Conservation (phyloP, 192 early-diverging fungal species). For the Backusella psychrophila region DNA sequence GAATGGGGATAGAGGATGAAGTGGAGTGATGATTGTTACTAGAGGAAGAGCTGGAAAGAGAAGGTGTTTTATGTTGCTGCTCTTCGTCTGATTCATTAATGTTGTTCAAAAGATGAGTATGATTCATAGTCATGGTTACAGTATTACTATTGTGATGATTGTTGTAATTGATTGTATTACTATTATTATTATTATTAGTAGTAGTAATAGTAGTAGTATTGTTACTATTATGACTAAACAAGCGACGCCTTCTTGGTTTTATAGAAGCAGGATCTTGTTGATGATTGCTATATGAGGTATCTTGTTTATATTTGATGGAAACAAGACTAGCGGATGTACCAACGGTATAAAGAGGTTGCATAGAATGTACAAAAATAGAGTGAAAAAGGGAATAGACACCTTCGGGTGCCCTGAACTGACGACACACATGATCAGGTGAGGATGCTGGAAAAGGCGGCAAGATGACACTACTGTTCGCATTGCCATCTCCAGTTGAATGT, state of each 20-base stretch:
- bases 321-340: conserved; percentile 49
- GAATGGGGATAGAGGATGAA: neutral
- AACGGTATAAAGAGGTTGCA: conserved; percentile 41
- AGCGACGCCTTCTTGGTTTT: conserved; percentile 7
- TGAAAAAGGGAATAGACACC: conserved; percentile 47
- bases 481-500: conserved; percentile 15
- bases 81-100: conserved; percentile 12
- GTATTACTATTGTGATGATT: neutral
- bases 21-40: neutral
- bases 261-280: conserved; percentile 17
- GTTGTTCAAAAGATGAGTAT: neutral
- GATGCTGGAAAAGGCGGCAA: conserved; percentile 26
- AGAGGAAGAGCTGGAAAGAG: neutral
- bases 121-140: neutral
- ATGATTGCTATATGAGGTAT: conserved; percentile 21
- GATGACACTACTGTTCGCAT: neutral
- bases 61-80: neutral
- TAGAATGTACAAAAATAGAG: conserved; percentile 45
- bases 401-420: conserved; percentile 49
- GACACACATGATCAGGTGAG: conserved; percentile 43
- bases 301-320: conserved; percentile 56
- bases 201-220: neutral
- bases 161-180: neutral
- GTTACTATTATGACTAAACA: conserved; percentile 8
- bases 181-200: neutral